Percentiles rank a stretch among this genome's conserved stretches.
Conservation (phyloP, 352 stramenopile genomes). For the Blastocystis hominis region DNA sequence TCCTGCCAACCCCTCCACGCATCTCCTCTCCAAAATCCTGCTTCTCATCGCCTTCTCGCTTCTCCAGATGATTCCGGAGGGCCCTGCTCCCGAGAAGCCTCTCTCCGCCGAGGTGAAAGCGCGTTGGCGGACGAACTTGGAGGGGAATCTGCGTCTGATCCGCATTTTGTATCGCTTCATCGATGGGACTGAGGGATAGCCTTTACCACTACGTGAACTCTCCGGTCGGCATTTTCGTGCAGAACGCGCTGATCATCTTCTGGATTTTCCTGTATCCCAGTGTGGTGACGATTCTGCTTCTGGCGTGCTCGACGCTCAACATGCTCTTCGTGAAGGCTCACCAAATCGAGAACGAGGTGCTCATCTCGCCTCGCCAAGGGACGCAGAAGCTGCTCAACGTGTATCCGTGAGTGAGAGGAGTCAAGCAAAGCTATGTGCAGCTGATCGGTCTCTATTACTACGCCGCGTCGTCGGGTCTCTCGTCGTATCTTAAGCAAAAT, state of each 20-base stretch:
- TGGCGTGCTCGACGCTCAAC: conserved; percentile 1
- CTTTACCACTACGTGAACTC: conserved; percentile 48
- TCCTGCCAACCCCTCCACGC: not conserved
- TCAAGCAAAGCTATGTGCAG: not conserved
- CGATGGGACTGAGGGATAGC: not conserved
- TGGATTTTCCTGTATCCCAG: conserved; percentile 46
- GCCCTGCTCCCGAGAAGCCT: not conserved
- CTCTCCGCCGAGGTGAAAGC: not conserved
- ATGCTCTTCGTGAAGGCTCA: conserved; percentile 10
- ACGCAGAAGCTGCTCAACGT: conserved; percentile 31
- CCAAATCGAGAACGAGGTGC: conserved; percentile 9
- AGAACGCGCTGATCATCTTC: conserved; percentile 49
- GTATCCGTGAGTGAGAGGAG: not conserved
- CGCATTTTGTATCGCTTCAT: not conserved
- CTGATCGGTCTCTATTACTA: conserved; percentile 24
- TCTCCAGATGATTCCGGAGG: not conserved
- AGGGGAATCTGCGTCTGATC: not conserved
- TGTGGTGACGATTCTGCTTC: conserved; percentile 15
- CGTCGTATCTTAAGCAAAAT: not conserved
- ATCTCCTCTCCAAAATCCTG: not conserved
- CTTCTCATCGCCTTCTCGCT: not conserved
- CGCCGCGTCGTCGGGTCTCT: not conserved
- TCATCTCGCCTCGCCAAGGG: conserved; percentile 18
- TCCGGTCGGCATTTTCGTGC: conserved; percentile 47
- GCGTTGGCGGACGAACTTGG: not conserved